Evolutionary conservation across 257 asterid genomes (phyloP).

Genomic region (Solanum arcanum): DNA sequence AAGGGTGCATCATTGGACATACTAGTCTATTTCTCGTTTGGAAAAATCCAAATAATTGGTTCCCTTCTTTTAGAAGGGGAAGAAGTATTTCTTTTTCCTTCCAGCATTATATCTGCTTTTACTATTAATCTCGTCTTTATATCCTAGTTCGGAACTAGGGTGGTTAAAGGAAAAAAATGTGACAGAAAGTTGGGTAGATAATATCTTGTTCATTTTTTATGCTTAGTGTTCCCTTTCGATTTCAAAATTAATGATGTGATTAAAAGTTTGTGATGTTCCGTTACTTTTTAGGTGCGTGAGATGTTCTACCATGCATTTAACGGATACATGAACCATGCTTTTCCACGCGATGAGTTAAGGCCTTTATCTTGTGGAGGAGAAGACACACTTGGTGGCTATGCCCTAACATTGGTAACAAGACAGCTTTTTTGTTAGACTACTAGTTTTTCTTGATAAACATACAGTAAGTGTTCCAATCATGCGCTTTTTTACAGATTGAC

Average conservation of each 20-base stretch:
- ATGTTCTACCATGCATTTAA: constrained; percentile 96
- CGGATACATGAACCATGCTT: constrained; percentile 91
- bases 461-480: neutral
- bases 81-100: neutral
- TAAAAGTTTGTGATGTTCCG: neutral
- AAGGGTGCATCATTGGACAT: neutral
- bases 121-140: neutral
- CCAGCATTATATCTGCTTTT: neutral
- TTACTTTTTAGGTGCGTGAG: constrained; percentile 50
- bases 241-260: neutral
- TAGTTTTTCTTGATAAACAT: neutral
- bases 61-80: neutral
- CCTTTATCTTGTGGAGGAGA: constrained; percentile 95
- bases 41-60: neutral
- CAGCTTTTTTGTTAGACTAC: neutral
- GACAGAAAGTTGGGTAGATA: neutral
- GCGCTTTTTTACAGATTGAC: constrained; percentile 52
- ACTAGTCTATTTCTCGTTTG: neutral
- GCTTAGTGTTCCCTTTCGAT: neutral
- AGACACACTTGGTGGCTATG: constrained; percentile 98
- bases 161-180: neutral
- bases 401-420: constrained; percentile 69
- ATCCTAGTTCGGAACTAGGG: neutral
- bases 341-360: constrained; percentile 85
- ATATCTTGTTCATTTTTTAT: neutral